Evolutionary conservation across 1,284 basidiomycete species (phyloP).

Genomic region (Puccinia polysora): DNA sequence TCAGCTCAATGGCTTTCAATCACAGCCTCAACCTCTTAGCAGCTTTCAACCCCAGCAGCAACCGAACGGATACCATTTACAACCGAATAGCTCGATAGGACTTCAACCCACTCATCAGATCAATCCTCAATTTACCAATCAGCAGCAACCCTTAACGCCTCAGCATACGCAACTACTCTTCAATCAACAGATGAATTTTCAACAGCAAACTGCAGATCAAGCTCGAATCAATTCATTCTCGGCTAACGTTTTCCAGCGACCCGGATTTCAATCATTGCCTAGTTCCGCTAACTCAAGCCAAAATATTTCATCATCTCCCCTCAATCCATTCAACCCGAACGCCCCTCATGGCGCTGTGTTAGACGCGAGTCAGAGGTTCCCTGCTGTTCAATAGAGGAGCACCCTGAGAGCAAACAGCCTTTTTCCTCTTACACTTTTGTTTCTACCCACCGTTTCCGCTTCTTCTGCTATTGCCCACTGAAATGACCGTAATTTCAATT

Average conservation of each 20-base stretch:
- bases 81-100: slow-evolving; percentile 7
- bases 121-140: neutral
- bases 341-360: slow-evolving; percentile 35
- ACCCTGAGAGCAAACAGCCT: too few relatives aligned
- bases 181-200: slow-evolving; percentile 28
- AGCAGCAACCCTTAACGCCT: slow-evolving; percentile 32
- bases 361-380: slow-evolving; percentile 37
- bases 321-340: slow-evolving; percentile 41
- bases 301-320: slow-evolving; percentile 11
- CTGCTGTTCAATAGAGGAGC: slow-evolving; percentile 38
- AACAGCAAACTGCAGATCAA: slow-evolving; percentile 34
- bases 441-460: too few relatives aligned
- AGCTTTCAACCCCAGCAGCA: slow-evolving; percentile 27
- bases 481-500: too few relatives aligned
- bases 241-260: slow-evolving; percentile 39
- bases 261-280: neutral
- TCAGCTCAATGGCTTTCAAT: slow-evolving; percentile 23
- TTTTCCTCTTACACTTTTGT: too few relatives aligned
- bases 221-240: slow-evolving; percentile 33
- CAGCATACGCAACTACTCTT: slow-evolving; percentile 40
- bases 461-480: too few relatives aligned
- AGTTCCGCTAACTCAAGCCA: neutral
- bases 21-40: neutral
- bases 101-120: neutral
- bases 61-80: neutral